A percentile compares a stretch with the other conserved stretches of the same genome.
Conservation (phyloP, 192 early-diverging fungal species). For the Entomortierella chlamydospora region DNA sequence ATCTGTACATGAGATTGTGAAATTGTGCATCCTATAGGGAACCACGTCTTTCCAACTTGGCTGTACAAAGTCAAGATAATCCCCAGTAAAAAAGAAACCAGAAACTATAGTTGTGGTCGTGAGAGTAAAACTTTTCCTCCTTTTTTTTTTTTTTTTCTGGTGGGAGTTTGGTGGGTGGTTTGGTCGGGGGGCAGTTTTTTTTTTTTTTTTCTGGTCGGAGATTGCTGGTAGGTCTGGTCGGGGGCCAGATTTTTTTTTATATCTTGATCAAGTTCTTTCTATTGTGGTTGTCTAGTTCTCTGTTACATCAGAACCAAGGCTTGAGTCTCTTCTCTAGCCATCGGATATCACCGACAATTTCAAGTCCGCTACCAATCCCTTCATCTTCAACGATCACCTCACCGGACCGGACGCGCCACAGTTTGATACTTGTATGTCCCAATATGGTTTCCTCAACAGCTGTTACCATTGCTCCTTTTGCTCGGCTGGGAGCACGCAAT, state of each 20-base stretch:
- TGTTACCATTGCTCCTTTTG: slow-evolving; percentile 34
- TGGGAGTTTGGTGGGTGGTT: too few relatives aligned
- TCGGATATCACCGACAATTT: slow-evolving; percentile 49
- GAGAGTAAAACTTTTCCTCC: too few relatives aligned
- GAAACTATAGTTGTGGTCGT: too few relatives aligned
- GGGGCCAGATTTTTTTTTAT: neutral
- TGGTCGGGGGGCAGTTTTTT: neutral
- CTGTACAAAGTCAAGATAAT: too few relatives aligned
- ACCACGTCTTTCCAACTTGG: too few relatives aligned
- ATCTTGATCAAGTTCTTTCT: neutral
- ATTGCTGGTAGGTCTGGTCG: neutral
- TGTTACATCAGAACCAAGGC: neutral
- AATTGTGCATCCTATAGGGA: too few relatives aligned
- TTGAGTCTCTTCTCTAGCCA: slow-evolving; percentile 21
- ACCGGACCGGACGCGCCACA: slow-evolving; percentile 34
- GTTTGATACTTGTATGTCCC: slow-evolving; percentile 23
- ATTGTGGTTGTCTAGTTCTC: too few relatives aligned
- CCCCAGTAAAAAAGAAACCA: too few relatives aligned
- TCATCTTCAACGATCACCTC: slow-evolving; percentile 46
- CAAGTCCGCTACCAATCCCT: slow-evolving; percentile 39
- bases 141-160: too few relatives aligned
- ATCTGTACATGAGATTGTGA: too few relatives aligned
- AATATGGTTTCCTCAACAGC: slow-evolving; percentile 46
- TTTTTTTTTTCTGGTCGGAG: neutral
- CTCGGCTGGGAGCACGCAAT: slow-evolving; percentile 53